A percentile compares a stretch with the other conserved stretches of the same genome.
Conservation (phyloP, 371 early-diverging fungal species). For the Rhizopus sp. region DNA sequence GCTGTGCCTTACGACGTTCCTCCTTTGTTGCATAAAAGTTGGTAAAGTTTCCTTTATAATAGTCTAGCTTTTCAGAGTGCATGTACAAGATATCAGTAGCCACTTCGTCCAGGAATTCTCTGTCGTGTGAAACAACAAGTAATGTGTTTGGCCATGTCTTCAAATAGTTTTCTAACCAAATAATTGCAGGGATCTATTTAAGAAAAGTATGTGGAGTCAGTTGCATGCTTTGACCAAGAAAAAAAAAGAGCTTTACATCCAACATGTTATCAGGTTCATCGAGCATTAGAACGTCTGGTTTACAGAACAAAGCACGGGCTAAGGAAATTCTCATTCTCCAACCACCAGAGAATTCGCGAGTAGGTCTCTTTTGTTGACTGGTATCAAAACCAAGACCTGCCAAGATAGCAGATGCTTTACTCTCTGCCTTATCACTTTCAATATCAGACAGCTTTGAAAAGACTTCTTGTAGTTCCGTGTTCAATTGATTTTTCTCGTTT, state of each 20-base stretch:
- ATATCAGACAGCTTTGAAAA: slow-evolving; percentile 88
- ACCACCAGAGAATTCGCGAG: slow-evolving; percentile 94
- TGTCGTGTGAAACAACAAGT: slow-evolving; percentile 97
- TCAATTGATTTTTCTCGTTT: slow-evolving; percentile 64
- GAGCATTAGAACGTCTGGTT: slow-evolving; percentile 95
- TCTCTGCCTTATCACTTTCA: slow-evolving; percentile 95
- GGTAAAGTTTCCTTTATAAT: slow-evolving; percentile 95
- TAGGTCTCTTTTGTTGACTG: slow-evolving; percentile 79
- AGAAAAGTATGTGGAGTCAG: not conserved
- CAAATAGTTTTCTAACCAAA: slow-evolving; percentile 96
- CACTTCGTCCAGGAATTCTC: slow-evolving; percentile 96
- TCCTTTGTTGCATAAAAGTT: slow-evolving; percentile 87
- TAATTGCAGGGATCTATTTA: slow-evolving; percentile 83
- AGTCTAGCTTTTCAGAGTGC: slow-evolving; percentile 90
- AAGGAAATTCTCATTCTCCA: slow-evolving; percentile 94
- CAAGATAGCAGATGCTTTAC: slow-evolving; percentile 89
- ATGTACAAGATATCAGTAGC: slow-evolving; percentile 96
- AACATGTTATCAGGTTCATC: slow-evolving; percentile 99
- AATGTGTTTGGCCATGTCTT: slow-evolving; percentile 90
- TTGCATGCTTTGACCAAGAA: not conserved
- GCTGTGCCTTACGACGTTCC: slow-evolving; percentile 87
- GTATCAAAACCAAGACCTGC: slow-evolving; percentile 93
- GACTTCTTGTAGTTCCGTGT: slow-evolving; percentile 76
- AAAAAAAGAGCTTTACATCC: slow-evolving; percentile 49
- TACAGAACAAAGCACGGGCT: slow-evolving; percentile 95